Conservation (phyloP, 176 grass and related monocot genomes). For the Carex kokanica region DNA sequence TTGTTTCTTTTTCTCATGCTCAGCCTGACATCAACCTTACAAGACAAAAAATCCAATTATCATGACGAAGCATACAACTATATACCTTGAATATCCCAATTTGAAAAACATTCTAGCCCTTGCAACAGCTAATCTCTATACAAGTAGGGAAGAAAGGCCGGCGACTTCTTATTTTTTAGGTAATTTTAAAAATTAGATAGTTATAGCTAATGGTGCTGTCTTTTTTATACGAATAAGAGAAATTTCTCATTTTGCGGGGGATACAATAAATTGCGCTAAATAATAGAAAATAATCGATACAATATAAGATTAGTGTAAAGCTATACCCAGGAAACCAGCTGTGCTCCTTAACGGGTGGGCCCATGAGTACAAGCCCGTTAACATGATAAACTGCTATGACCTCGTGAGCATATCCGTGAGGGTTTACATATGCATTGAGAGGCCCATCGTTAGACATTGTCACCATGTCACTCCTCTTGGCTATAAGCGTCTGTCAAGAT, state of each 20-base stretch:
- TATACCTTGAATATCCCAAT: neutral
- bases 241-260: constrained; percentile 2
- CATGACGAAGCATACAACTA: neutral
- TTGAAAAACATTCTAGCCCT: neutral
- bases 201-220: neutral
- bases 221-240: neutral
- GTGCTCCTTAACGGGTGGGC: constrained; percentile 48
- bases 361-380: constrained; percentile 45
- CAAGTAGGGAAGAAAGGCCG: neutral
- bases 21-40: no score
- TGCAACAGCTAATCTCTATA: no score
- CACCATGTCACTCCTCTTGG: constrained; percentile 77
- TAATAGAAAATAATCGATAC: neutral
- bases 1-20: neutral
- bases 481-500: constrained; percentile 44
- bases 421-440: constrained; percentile 48
- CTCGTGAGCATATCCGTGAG: constrained; percentile 41
- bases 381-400: constrained; percentile 55
- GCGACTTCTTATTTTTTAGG: neutral
- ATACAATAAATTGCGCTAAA: neutral
- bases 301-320: neutral
- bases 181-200: neutral
- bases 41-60: neutral
- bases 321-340: constrained; percentile 92
- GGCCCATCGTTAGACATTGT: constrained; percentile 59